A percentile compares a stretch with the other conserved stretches of the same genome.
phyloP scores from a whole-genome alignment of 2,329 filamentous ascomycete species.

The Aspergillus tanneri region DNA sequence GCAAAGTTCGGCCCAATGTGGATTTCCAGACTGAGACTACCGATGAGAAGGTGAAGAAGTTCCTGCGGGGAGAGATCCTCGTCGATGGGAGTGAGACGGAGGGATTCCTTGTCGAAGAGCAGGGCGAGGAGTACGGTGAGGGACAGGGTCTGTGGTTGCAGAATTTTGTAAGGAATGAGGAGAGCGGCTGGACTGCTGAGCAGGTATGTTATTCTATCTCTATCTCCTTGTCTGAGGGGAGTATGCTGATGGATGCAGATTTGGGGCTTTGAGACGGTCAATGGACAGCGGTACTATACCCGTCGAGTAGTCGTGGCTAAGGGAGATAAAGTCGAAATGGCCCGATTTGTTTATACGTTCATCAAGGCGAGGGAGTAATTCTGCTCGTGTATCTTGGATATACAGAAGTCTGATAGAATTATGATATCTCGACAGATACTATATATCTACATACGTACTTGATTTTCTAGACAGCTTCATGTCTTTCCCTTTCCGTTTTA shows the following conservation, averaged over 20 bases:
- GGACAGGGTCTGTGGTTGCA: constrained; percentile 49
- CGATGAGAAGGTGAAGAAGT: constrained; percentile 39
- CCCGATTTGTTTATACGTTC: constrained; percentile 45
- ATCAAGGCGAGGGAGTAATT: background rate
- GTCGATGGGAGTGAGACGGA: constrained; percentile 57
- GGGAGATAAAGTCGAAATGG: constrained; percentile 34
- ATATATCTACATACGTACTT: too few species aligned
- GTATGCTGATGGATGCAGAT: constrained; percentile 30
- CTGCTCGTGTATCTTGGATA: too few species aligned
- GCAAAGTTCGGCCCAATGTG: constrained; percentile 36
- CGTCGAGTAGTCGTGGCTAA: constrained; percentile 45
- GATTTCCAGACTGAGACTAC: constrained; percentile 42
- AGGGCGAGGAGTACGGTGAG: constrained; percentile 44
- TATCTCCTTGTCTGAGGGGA: background rate
- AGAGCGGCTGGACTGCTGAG: constrained; percentile 54
- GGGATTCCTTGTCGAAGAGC: constrained; percentile 60
- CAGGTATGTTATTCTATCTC: constrained; percentile 45
- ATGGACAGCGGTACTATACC: constrained; percentile 44
- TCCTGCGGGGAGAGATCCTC: constrained; percentile 42
- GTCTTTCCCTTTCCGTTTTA: too few species aligned
- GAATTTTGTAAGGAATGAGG: constrained; percentile 50
- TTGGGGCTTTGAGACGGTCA: constrained; percentile 48
- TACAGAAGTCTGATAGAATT: too few species aligned
- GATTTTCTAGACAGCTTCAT: too few species aligned
- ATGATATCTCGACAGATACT: too few species aligned